phyloP scores from a whole-genome alignment of 495 filamentous ascomycete species.

The Staphylotrichum longicolle region DNA sequence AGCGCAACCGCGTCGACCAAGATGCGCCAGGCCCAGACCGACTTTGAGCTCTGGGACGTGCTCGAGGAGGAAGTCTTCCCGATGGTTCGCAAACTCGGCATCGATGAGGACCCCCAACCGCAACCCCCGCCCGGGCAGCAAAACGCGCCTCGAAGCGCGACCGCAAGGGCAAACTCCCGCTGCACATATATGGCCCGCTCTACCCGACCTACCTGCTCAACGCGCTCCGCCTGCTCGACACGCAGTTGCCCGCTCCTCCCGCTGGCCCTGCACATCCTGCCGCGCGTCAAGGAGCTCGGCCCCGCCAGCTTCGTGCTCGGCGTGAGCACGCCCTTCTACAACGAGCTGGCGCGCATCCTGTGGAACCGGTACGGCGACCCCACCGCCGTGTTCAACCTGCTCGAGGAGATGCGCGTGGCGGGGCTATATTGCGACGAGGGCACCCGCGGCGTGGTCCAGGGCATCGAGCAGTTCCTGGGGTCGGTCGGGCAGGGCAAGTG shows the following conservation, averaged over 20 bases:
- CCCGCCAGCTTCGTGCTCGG: conserved; percentile 69
- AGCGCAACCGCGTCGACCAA: conserved; percentile 48
- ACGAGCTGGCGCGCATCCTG: conserved; percentile 62
- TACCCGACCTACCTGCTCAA: conserved; percentile 65
- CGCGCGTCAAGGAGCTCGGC: conserved; percentile 68
- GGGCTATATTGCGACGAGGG: conserved; percentile 61
- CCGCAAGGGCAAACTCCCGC: conserved; percentile 35
- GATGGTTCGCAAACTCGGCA: conserved; percentile 48
- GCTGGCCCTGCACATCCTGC: conserved; percentile 61
- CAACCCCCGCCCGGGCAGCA: conserved; percentile 2
- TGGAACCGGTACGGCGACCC: conserved; percentile 65
- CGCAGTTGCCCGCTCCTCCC: conserved; percentile 56
- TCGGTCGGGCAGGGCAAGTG: conserved; percentile 11
- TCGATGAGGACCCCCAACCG: conserved; percentile 23
- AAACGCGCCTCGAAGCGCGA: not conserved
- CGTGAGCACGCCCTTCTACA: conserved; percentile 69
- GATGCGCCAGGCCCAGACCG: conserved; percentile 54
- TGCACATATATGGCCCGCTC: conserved; percentile 60
- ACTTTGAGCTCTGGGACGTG: conserved; percentile 68
- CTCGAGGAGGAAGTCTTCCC: conserved; percentile 69
- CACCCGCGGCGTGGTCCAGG: conserved; percentile 53
- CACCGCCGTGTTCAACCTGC: conserved; percentile 55
- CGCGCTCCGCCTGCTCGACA: conserved; percentile 62
- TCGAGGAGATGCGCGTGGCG: conserved; percentile 73
- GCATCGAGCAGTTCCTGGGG: conserved; percentile 26